These are phyloP conservation scores for Suhomyces taliae DNA, from an alignment of 1,139 yeast species.

Conservation along the genomic window DNA sequence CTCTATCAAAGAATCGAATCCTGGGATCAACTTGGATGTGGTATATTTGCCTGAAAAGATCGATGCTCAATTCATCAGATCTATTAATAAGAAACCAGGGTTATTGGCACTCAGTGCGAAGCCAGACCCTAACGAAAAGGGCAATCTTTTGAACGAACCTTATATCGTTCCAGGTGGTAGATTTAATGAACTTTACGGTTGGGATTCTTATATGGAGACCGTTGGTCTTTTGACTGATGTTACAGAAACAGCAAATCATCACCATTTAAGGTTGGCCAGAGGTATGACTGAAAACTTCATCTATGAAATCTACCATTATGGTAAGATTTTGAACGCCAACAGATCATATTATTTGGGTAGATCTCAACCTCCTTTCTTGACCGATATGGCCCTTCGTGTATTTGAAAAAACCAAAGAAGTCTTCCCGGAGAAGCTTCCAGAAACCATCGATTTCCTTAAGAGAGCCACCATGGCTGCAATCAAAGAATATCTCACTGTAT, in stretches of 20 bases:
- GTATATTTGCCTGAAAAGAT: slow-evolving; percentile 63
- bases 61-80: slow-evolving; percentile 71
- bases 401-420: slow-evolving; percentile 57
- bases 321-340: slow-evolving; percentile 92
- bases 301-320: slow-evolving; percentile 86
- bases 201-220: slow-evolving; percentile 96
- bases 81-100: slow-evolving; percentile 84
- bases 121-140: slow-evolving; percentile 49
- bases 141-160: slow-evolving; percentile 65
- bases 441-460: slow-evolving; percentile 58
- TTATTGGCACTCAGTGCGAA: slow-evolving; percentile 76
- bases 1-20: slow-evolving; percentile 52
- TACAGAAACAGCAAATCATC: slow-evolving; percentile 43
- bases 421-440: slow-evolving; percentile 30
- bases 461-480: slow-evolving; percentile 78
- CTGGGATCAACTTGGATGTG: slow-evolving; percentile 68
- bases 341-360: slow-evolving; percentile 88
- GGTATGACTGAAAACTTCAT: slow-evolving; percentile 94
- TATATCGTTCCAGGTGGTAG: slow-evolving; percentile 98
- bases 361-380: slow-evolving; percentile 96
- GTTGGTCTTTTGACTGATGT: slow-evolving; percentile 76
- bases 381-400: slow-evolving; percentile 84
- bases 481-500: slow-evolving; percentile 78
- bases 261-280: slow-evolving; percentile 58
- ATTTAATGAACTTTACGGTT: slow-evolving; percentile 93